phyloP scores from a whole-genome alignment of 148 eudicot genomes.

The Cornus florida region DNA sequence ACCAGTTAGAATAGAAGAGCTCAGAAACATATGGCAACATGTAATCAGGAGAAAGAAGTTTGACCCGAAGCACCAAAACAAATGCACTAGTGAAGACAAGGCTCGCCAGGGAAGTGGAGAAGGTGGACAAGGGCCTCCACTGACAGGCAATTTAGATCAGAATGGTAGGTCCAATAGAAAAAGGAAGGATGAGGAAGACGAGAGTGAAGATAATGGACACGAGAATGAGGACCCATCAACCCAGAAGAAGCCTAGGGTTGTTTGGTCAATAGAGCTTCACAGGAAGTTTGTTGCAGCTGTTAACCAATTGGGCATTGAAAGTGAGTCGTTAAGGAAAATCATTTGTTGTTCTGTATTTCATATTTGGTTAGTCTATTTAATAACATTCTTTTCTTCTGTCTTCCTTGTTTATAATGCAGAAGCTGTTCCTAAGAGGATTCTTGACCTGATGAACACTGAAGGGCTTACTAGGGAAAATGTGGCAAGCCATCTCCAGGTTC shows the following conservation, averaged over 20 bases:
- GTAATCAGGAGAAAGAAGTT: slow-evolving; percentile 56
- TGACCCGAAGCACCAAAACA: slow-evolving; percentile 19
- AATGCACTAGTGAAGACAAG: slow-evolving; percentile 22
- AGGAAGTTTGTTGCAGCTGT: slow-evolving; percentile 88
- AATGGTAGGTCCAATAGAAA: slow-evolving; percentile 32
- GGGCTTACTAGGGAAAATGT: slow-evolving; percentile 93
- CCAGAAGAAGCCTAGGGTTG: slow-evolving; percentile 74
- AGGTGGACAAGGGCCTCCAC: slow-evolving; percentile 26
- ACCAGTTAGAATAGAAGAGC: slow-evolving; percentile 86
- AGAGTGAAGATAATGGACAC: slow-evolving; percentile 38
- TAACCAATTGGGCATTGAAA: slow-evolving; percentile 67
- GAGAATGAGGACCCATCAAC: slow-evolving; percentile 54
- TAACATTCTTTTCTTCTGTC: background rate
- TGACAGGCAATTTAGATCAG: slow-evolving; percentile 25
- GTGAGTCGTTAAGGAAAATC: slow-evolving; percentile 36
- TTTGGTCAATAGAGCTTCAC: slow-evolving; percentile 83
- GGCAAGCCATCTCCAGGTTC: slow-evolving; percentile 96
- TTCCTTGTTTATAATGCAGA: slow-evolving; percentile 42
- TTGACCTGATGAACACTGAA: slow-evolving; percentile 85
- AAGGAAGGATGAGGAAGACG: slow-evolving; percentile 53
- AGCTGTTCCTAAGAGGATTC: slow-evolving; percentile 93
- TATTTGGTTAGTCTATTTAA: background rate
- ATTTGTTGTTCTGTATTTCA: background rate
- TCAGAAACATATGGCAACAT: slow-evolving; percentile 87
- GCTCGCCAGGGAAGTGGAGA: slow-evolving; percentile 24